Conservation (phyloP, 2,329 filamentous ascomycete species). For the Fusarium newnesense region DNA sequence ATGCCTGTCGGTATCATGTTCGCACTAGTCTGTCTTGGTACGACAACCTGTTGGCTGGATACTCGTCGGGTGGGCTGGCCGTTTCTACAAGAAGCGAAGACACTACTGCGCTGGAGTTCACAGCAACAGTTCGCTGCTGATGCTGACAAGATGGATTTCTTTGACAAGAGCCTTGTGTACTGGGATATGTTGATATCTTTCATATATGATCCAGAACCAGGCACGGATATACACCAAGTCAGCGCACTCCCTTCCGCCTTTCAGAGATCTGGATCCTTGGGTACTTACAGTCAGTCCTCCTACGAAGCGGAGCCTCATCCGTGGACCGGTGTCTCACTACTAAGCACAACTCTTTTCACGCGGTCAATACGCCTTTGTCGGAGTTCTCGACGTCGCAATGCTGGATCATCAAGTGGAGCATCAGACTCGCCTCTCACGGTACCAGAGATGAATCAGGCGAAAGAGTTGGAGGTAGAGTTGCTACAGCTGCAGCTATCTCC, state of each 20-base stretch:
- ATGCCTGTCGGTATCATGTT: not conserved
- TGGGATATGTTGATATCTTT: not conserved
- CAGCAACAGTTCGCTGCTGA: accelerated
- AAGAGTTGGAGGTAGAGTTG: not conserved
- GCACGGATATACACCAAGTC: accelerated
- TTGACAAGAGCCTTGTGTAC: not conserved
- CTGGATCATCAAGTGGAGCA: not conserved
- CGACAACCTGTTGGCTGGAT: not conserved
- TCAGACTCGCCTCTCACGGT: accelerated
- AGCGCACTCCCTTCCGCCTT: not conserved
- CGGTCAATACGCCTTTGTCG: not conserved
- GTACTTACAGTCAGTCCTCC: not conserved
- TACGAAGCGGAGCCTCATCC: not conserved
- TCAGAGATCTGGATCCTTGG: accelerated
- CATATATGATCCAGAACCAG: not conserved
- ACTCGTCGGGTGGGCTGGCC: not conserved
- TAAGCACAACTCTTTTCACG: not conserved
- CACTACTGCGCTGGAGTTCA: not conserved
- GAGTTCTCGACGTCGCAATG: accelerated
- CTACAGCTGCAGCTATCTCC: not conserved
- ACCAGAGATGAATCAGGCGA: not conserved
- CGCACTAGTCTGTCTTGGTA: not conserved
- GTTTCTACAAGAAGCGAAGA: not conserved
- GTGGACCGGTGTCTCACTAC: not conserved
- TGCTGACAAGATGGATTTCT: accelerated